Base-by-base conservation (phyloP, 2,329 filamentous ascomycete species). In the Aspergillus chevalieri region DNA sequence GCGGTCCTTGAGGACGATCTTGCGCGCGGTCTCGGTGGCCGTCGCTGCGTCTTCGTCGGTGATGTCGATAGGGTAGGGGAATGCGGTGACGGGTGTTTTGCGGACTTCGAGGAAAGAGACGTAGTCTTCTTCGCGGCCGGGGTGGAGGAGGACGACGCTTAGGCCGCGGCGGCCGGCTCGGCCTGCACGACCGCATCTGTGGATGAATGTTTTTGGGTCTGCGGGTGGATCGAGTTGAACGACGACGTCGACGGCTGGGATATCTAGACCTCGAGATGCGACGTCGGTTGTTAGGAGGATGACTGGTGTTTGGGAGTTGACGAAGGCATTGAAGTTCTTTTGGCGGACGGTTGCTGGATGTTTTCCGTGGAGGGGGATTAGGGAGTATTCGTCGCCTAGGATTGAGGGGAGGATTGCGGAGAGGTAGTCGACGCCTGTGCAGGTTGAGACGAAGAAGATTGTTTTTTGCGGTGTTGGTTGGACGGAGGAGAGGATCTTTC, bases 371-470 rank as follows among this genome's bases (percentile, higher is more conserved):
- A 98, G 76, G 0, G 91, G 86, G 6, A 95, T 79, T 3, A 95
- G 73, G 0, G 80, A 74, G 61, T 89, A 88, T n/a, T 66, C 60
- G 7, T 78, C 68, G 1, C 86, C 86, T 0, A 98, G 73, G 5
- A 96, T 72, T 2, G 78, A 70, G 0, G 88, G 87, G 1, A 98
- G 76, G 5, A 95, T 75, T 57, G 89, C 81, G 52, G 91, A 84
- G 66, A 95, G 94, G 71, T 97, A 97, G 68, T 97, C 92, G 52
- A 98, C 93, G 0, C 88, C 87, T 28, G 90, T 91, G 66, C 93
- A 96, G 2, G 92, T 96, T 0, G 91, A 94, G 19, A 97, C 78
- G 65, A 96, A 98, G 47, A 96, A 78, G 47, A 98, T 96, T 28
- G 84, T 86, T 63, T 91, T 90, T 56, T 91, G 84, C 0, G 92